These are phyloP conservation scores for Hypomyces perniciosus DNA, from an alignment of 2,329 filamentous ascomycete species.

Conservation along the genomic window DNA sequence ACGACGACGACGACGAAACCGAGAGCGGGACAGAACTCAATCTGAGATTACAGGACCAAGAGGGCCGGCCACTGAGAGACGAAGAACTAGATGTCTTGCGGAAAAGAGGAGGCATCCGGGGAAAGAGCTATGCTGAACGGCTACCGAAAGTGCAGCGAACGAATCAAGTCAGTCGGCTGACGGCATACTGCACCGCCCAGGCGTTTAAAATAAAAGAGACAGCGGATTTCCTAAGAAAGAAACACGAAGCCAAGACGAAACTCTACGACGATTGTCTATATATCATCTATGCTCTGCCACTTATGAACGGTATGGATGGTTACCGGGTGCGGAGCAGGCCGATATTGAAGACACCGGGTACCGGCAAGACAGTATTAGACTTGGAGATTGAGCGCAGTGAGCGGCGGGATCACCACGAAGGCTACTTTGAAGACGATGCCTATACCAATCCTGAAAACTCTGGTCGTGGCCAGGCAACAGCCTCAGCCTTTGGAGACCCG, in stretches of 20 bases:
- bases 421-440: conserved; percentile 74
- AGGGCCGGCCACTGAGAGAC: conserved; percentile 59
- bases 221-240: conserved; percentile 81
- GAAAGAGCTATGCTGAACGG: conserved; percentile 92
- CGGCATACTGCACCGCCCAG: conserved; percentile 93
- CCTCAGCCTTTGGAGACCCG: conserved; percentile 27
- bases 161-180: conserved; percentile 83
- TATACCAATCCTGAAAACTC: conserved; percentile 36
- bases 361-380: conserved; percentile 83
- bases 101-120: conserved; percentile 54
- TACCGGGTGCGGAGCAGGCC: conserved; percentile 87
- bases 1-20: conserved; percentile 53
- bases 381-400: conserved; percentile 96
- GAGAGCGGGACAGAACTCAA: conserved; percentile 37
- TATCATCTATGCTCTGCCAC: conserved; percentile 85
- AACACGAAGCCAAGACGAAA: conserved; percentile 88
- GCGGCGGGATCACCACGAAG: conserved; percentile 79
- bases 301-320: conserved; percentile 79
- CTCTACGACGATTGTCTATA: conserved; percentile 97
- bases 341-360: conserved; percentile 82
- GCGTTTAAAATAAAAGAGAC: conserved; percentile 84
- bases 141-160: conserved; percentile 81
- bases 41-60: conserved; percentile 45
- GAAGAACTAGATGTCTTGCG: conserved; percentile 60
- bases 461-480: conserved; percentile 21